Evolutionary conservation across 208 protist species (phyloP), one percentile per base, ranked within the genome.

Genomic region (Trypanosoma rangeli): DNA sequence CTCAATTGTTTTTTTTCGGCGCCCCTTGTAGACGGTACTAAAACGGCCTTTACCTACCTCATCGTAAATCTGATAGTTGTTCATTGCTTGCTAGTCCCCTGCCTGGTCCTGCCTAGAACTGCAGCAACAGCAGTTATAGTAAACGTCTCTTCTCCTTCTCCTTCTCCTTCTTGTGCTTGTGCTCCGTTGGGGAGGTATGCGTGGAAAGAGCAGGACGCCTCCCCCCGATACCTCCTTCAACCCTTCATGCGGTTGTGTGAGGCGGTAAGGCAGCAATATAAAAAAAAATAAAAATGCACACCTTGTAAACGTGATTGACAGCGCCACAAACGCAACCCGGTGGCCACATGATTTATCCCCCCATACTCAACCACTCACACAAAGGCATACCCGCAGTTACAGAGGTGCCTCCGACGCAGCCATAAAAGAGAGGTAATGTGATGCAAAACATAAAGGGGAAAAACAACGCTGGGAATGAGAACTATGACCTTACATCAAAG

Each of bases 21-120:
- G 79, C 13, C 94, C 97, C 68, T 98, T 98, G 84, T 98, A 98
- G 3, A 98, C 94, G 20, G 82, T 86, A 60, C 88, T 90, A 71
- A 87, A 84, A 31, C 76, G 74, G 5, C 93, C 93, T 35, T 90
- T 89, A 18, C 93, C 96, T 61, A 98, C 94, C 67, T 98, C 95
- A 62, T 97, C 90, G 63, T 93, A 95, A 5, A 98, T 89, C 39
- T 96, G 87, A 66, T 98, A 98, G 58, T 98, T 92, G 72, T 98
- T 94, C 94, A 98, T 98, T 24, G 8, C 70, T 20, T 37, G 55
- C 20, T 16, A 1, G 10, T 22, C 26, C 13, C 59, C 42, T 3
- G 42, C 42, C 8, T 1, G 13, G 13, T 9, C 8, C 42, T 1
- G 42, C 12, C 42, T 46, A 46, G 5, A 46, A n/a, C n/a, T n/a